Conservation (phyloP, 2,329 filamentous ascomycete species). For the Scedosporium dehoogii region DNA sequence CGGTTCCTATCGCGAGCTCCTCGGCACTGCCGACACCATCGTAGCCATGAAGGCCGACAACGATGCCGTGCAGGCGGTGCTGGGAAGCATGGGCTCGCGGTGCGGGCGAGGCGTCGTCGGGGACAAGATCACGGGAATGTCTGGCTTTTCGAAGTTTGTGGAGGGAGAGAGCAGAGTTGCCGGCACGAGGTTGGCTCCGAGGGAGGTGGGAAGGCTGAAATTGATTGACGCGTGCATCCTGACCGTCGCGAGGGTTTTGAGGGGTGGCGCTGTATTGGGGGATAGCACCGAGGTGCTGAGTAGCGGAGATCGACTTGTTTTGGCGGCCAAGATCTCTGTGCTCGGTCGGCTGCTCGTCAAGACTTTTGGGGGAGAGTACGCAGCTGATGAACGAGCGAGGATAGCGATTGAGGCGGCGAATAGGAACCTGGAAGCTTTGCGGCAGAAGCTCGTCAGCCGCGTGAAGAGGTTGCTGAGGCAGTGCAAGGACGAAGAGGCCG, state of each 20-base stretch:
- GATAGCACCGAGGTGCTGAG: conserved; percentile 16
- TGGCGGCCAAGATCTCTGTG: conserved; percentile 63
- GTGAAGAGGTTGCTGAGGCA: conserved; percentile 61
- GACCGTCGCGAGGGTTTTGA: conserved; percentile 38
- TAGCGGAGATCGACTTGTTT: conserved; percentile 40
- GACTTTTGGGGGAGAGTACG: conserved; percentile 45
- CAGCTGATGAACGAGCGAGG: conserved; percentile 21
- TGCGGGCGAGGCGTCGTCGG: conserved; percentile 67
- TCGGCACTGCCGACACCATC: conserved; percentile 90
- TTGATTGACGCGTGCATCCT: conserved; percentile 43
- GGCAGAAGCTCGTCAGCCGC: conserved; percentile 52
- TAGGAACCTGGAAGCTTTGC: conserved; percentile 52
- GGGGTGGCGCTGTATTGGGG: conserved; percentile 19
- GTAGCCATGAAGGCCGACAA: conserved; percentile 79
- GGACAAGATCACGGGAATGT: conserved; percentile 51
- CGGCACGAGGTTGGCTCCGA: conserved; percentile 17
- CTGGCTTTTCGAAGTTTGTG: conserved; percentile 27
- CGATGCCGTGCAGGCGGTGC: conserved; percentile 58
- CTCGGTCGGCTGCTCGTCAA: conserved; percentile 67
- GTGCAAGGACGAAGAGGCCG: conserved; percentile 37
- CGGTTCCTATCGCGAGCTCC: conserved; percentile 71
- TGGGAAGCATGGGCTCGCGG: conserved; percentile 62
- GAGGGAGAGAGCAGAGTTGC: conserved; percentile 16
- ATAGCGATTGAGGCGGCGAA: conserved; percentile 47
- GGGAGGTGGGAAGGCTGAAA: conserved; percentile 32